Base-by-base conservation (phyloP, 2,329 filamentous ascomycete species). In the Thielaviopsis euricoi region DNA sequence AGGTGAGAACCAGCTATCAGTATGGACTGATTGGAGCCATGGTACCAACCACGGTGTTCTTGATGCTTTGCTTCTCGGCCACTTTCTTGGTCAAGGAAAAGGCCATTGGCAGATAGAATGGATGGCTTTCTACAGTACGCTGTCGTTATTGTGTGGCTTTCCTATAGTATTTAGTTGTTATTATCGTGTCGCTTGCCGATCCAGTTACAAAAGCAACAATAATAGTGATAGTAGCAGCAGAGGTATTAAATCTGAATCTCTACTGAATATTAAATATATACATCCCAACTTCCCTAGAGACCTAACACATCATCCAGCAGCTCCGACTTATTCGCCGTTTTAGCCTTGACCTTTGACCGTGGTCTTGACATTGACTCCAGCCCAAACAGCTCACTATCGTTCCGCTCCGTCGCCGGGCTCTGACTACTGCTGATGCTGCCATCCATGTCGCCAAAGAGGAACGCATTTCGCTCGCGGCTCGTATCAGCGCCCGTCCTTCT, bases 381-480 rank as follows among this genome's bases (percentile, higher is more conserved):
- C 5, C 77, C 78, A 64, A 81, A 82, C 7, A 81, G 76, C 53
- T 80, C 75, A 56, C 43, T 25, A 13, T 29, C 26, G 25, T 33
- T 23, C 29, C 6, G 50, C 56, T 15, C 29, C 26, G 49, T 13
- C 23, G 22, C 51, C 50, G 17, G 33, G 3, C 66, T 17, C 66
- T 67, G 1, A 67, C 69, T 2, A 68, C 66, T 10, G 63, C 66
- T 2, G 70, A 71, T 2, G 69, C 65, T 3, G 71, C 68, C 1
- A 73, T 73, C 62, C 2, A 73, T 73, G 62, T 82, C 79, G 25
- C 79, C 79, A 62, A 82, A 82, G 19, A 82, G 65, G 60, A 82
- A 82, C 0, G 79, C 78, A 60, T 80, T 81, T 53, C 75, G 73
- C 63, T 79, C 76, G 46, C 79, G 74, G 61, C 69, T 76, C 2